Conservation (phyloP, 2,329 filamentous ascomycete genomes). For the Penicillium digitatum region DNA sequence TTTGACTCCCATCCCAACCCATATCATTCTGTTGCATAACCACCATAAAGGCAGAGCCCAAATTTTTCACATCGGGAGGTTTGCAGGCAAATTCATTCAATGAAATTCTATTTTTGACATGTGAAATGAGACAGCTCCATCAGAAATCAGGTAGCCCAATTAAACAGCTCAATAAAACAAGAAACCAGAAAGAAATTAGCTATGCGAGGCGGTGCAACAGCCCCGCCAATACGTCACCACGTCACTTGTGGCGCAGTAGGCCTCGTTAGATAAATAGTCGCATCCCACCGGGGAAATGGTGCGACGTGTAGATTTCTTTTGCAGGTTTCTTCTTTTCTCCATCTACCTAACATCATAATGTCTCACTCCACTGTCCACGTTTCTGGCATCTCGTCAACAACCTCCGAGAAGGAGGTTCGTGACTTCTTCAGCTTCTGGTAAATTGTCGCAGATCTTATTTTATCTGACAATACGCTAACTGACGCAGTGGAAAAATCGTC, state of each 20-base stretch:
- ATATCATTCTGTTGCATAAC: slow-evolving; percentile 7
- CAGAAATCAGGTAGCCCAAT: background rate
- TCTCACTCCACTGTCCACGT: slow-evolving; percentile 71
- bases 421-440: slow-evolving; percentile 95
- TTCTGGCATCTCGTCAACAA: slow-evolving; percentile 78
- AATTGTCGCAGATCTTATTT: background rate
- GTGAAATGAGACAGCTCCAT: background rate
- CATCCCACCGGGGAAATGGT: background rate
- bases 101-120: background rate
- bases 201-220: slow-evolving; percentile 27
- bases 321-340: background rate
- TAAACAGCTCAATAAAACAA: slow-evolving; percentile 1
- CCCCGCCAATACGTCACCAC: slow-evolving; percentile 32
- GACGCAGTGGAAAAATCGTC: slow-evolving; percentile 81
- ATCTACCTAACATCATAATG: slow-evolving; percentile 45
- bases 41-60: background rate
- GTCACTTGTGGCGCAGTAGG: slow-evolving; percentile 30
- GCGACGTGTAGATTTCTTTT: background rate
- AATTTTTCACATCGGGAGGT: slow-evolving; percentile 3
- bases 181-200: slow-evolving; percentile 3
- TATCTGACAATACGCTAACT: background rate
- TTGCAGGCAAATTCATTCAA: slow-evolving; percentile 14
- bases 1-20: background rate
- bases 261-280: slow-evolving; percentile 2
- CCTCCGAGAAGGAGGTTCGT: slow-evolving; percentile 82